Evolutionary conservation across 306 rosid genomes (phyloP).

Genomic region (Morella rubra): DNA sequence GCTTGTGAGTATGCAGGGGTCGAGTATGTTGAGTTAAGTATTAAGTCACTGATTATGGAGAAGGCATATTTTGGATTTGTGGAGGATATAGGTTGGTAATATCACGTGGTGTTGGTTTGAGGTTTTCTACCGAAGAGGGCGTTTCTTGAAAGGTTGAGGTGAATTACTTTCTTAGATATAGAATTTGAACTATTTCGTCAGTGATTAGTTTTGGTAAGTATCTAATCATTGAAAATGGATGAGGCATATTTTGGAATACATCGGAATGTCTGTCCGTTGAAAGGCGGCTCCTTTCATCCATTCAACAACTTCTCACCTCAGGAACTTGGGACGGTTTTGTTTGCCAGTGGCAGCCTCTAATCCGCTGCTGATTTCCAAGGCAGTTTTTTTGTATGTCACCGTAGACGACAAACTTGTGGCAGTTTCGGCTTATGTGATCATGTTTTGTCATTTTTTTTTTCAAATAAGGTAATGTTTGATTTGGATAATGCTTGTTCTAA

Average conservation of each 20-base stretch:
- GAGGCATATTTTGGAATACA: slow-evolving; percentile 3
- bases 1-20: too few species aligned
- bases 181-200: not conserved
- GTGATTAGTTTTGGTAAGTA: not conserved
- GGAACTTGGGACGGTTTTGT: too few species aligned
- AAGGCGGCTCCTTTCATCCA: not conserved
- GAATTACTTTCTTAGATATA: not conserved
- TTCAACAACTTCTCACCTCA: not conserved
- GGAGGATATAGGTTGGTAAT: too few species aligned
- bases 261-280: not conserved
- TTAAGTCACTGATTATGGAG: too few species aligned
- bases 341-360: too few species aligned
- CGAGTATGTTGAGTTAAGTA: too few species aligned
- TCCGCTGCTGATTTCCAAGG: too few species aligned
- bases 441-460: not conserved
- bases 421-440: not conserved
- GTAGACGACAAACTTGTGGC: too few species aligned
- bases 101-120: too few species aligned
- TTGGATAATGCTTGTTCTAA: not conserved
- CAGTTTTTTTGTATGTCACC: too few species aligned
- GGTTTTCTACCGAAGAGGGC: too few species aligned
- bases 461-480: not conserved
- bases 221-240: not conserved
- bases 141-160: not conserved
- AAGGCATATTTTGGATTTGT: too few species aligned